Evolutionary conservation across 2,329 filamentous ascomycete genomes (phyloP).

Genomic region (Botrytis sinoallii): DNA sequence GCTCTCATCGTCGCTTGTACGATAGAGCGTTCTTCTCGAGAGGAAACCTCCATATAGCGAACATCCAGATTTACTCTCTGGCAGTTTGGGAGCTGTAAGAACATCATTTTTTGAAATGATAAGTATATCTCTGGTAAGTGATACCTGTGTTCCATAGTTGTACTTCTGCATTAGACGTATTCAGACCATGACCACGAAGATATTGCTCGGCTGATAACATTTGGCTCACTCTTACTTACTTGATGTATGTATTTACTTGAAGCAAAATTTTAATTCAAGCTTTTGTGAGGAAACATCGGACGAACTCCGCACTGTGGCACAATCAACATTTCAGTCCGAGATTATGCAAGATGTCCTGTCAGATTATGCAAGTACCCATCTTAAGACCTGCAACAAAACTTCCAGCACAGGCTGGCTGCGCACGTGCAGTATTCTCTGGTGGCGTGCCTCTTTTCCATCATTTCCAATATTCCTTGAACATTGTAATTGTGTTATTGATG

Average conservation of each 20-base stretch:
- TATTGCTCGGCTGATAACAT: neutral
- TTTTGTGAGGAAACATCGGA: neutral
- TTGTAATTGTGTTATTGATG: neutral
- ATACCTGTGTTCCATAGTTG: neutral
- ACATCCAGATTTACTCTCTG: neutral
- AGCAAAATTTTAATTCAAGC: neutral
- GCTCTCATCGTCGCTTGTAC: neutral
- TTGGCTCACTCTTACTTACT: neutral
- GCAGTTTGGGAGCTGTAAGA: neutral
- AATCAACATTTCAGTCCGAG: neutral
- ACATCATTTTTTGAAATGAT: neutral
- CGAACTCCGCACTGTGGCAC: neutral
- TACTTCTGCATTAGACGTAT: too few relatives aligned
- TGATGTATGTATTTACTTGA: neutral
- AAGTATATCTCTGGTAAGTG: neutral
- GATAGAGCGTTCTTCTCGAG: neutral
- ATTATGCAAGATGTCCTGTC: constrained; percentile 1
- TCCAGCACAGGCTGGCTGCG: neutral
- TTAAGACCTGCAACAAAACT: constrained; percentile 16
- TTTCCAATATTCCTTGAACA: neutral
- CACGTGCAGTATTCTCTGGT: neutral
- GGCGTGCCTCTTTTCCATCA: neutral
- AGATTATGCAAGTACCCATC: constrained; percentile 10
- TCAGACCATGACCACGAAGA: neutral
- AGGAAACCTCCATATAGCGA: neutral